Evolutionary conservation across 176 grass and related monocot genomes (phyloP), one percentile per base, ranked within the genome.

Genomic region (Oryza nivara): DNA sequence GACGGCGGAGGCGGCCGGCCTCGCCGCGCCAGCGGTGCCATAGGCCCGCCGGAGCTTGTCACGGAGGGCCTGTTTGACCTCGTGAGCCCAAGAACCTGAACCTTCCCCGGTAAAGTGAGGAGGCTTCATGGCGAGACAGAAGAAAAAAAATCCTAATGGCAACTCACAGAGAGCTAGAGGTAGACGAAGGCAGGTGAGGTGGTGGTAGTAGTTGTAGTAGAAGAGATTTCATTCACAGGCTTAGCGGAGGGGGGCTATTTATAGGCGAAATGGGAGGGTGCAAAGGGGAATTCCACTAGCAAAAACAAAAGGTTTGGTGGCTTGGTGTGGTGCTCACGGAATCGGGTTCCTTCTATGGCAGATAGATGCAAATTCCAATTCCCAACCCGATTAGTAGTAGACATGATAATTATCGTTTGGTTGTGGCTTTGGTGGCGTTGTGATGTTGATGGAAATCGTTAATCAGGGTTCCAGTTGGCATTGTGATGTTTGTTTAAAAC

Each of bases 21-120:
- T 89, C 3, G 82, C 7, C 15, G 83, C 71, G 14, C 84, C 47
- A 5, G n/a, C 12, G 34, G 65, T 70, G 64, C 65, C 11, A 17
- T 79, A 80, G 32, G 88, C 51, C 83, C 89, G 77, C 72, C 88
- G 84, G n/a, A 94, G 94, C 82, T 94, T 97, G 85, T 94, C 94
- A 79, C 88, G 86, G 23, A 97, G 87, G 75, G 80, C 92, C 86
- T 97, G 90, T 65, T 97, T 97, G 51, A 97, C 66, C 83, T 97
- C 94, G 73, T 83, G 88, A 44, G 82, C 83, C 94, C 92, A 94
- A 19, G 90, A 92, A 23, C 82, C 84, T 15, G 83, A 36, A 8
- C 75, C 91, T 32, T 87, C 82, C 48, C 80, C 91, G 19, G 72
- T 88, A 68, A 92, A 79, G 78, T 97, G 89, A 45, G 92, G 90